Percentiles rank a stretch among this genome's conserved stretches.
Conservation (phyloP, 352 stramenopile species). For the Globisporangium mamillatum region DNA sequence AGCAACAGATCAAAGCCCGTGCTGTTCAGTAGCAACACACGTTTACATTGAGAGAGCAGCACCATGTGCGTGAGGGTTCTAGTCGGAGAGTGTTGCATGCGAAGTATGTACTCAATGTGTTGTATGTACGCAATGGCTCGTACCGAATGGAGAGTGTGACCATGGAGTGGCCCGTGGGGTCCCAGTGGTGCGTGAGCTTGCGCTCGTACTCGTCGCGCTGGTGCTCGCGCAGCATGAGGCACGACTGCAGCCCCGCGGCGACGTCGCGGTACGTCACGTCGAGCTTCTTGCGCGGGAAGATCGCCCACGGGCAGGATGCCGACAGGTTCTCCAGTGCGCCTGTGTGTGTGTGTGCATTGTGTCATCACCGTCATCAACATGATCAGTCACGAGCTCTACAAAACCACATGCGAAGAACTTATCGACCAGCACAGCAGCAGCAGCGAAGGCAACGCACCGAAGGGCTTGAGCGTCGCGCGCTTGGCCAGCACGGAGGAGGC, state of each 20-base stretch:
- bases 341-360: constrained; percentile 12
- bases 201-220: constrained; percentile 51
- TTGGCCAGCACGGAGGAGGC: constrained; percentile 5
- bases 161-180: constrained; percentile 55
- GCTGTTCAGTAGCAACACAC: constrained; percentile 22
- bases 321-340: constrained; percentile 55
- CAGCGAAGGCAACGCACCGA: constrained; percentile 22
- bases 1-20: constrained; percentile 82
- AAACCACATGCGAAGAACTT: background rate
- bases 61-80: background rate
- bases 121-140: background rate
- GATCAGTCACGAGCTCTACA: background rate
- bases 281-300: constrained; percentile 82
- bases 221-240: constrained; percentile 53
- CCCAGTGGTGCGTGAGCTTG: constrained; percentile 51
- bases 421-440: background rate
- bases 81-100: background rate
- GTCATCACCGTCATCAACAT: background rate
- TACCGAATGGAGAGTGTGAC: constrained; percentile 75
- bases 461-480: constrained; percentile 34
- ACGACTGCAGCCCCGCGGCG: constrained; percentile 43
- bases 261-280: constrained; percentile 80
- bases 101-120: background rate
- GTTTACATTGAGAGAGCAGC: background rate
- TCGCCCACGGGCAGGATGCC: constrained; percentile 57